Evolutionary conservation across 306 rosid genomes (phyloP), one percentile per base, ranked within the genome.

Genomic region (Sphenostylis stenocarpa): DNA sequence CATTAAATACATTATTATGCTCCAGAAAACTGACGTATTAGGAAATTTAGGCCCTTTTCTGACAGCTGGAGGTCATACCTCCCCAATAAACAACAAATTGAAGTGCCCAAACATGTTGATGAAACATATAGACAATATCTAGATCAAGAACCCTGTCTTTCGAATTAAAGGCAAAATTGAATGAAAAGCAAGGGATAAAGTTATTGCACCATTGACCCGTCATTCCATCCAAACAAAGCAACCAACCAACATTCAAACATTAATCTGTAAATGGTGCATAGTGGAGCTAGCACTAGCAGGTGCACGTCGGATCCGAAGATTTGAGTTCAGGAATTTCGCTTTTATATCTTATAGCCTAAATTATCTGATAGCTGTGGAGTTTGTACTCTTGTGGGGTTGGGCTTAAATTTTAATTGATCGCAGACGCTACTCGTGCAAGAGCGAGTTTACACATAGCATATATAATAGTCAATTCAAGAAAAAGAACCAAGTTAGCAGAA

Each of bases 261-360:
- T 43, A 49, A 33, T 62, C 13, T 23, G 57, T 29, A 31, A 67
- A 31, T 10, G 58, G 45, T 43, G 64, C 80, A 19, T 67, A 58
- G 83, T 82, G 88, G 86, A 65, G 75, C 52, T 21, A 52, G 57
- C 86, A 87, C 88, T 82, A 64, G 26, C 66, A 36, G 17, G 39
- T 16, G 36, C 26, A 41, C 66, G 75, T 57, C 47, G 12, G 43
- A 47, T 58, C 16, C 14, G 6, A 38, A 41, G 49, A 41, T 10
- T 67, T 78, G 31, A 23, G 63, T 58, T 52, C 29, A 44, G 20
- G 16, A 29, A 7, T 79, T 51, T 65, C 63, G 78, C 8, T 2
- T 24, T 69, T 79, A 68, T 33, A 51, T 78, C 56, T 7, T 58
- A 61, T 41, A 58, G 41, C 62, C 29, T 69, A 39, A 7, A 21